phyloP scores from a whole-genome alignment of 805 yeast species.

The Lipomyces sp. region DNA sequence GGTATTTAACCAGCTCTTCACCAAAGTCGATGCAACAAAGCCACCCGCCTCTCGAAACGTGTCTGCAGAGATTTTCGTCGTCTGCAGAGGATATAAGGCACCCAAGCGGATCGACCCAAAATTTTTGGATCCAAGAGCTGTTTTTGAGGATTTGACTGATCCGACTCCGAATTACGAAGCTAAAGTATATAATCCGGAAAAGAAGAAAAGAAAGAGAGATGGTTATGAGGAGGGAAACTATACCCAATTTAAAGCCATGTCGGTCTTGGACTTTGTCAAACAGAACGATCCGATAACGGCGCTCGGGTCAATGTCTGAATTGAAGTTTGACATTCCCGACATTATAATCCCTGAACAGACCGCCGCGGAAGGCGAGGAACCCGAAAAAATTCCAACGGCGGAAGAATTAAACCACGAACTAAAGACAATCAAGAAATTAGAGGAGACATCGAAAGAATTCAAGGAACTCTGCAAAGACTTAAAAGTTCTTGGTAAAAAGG shows the following conservation, averaged over 20 bases:
- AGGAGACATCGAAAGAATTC: conserved; percentile 77
- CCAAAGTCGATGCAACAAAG: conserved; percentile 96
- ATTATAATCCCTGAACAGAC: not conserved
- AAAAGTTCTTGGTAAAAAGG: conserved; percentile 92
- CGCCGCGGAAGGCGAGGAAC: conserved; percentile 21
- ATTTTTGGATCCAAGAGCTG: conserved; percentile 86
- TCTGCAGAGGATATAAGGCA: conserved; percentile 93
- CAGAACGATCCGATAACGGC: conserved; percentile 82
- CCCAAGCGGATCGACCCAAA: conserved; percentile 95
- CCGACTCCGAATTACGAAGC: conserved; percentile 71
- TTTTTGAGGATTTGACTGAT: conserved; percentile 85
- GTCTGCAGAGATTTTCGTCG: conserved; percentile 98
- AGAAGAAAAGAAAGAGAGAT: conserved; percentile 84
- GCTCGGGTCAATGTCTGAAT: conserved; percentile 72
- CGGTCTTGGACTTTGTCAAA: conserved; percentile 79
- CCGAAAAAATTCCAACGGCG: not conserved
- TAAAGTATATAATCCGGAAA: conserved; percentile 92
- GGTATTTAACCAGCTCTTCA: conserved; percentile 96
- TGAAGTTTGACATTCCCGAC: conserved; percentile 55
- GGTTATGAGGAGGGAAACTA: conserved; percentile 97
- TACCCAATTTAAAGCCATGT: conserved; percentile 68
- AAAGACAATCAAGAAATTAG: conserved; percentile 70
- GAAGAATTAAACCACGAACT: conserved; percentile 54
- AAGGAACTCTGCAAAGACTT: conserved; percentile 85
- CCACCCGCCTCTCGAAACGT: conserved; percentile 99